Conservation (phyloP, 2,329 filamentous ascomycete genomes). For the Aspergillus fischeri region DNA sequence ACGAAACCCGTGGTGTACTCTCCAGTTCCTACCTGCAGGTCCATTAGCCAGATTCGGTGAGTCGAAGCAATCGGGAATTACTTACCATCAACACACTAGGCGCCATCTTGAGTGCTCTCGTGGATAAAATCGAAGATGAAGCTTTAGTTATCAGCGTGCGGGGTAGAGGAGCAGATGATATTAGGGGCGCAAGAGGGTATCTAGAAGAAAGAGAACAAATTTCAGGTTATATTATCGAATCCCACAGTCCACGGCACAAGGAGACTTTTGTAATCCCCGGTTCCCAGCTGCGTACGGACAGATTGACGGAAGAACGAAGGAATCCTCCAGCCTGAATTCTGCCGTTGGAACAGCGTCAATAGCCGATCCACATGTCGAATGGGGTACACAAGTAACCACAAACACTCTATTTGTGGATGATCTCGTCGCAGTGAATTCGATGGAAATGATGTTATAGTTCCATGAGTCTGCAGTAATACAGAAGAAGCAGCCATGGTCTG, state of each 20-base stretch:
- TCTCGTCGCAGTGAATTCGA: neutral
- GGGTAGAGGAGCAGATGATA: neutral
- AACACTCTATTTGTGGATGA: neutral
- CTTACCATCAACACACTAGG: conserved; percentile 66
- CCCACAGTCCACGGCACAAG: neutral
- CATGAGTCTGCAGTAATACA: neutral
- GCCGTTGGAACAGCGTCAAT: conserved; percentile 5
- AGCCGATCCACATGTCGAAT: conserved; percentile 2
- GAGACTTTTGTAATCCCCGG: neutral
- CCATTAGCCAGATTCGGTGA: conserved; percentile 1
- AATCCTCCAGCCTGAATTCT: neutral
- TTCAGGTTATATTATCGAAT: neutral
- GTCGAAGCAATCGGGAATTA: conserved; percentile 8
- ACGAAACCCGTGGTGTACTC: conserved; percentile 97
- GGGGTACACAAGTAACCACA: neutral
- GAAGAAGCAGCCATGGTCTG: neutral
- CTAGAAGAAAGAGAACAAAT: neutral
- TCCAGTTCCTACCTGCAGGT: conserved; percentile 71
- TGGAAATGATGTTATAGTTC: neutral
- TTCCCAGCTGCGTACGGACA: neutral
- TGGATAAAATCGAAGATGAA: neutral
- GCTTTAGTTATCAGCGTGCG: neutral
- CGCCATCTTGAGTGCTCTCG: conserved; percentile 43
- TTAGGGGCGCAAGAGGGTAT: neutral
- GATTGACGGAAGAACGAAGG: conserved; percentile 3